Conservation (phyloP, 805 yeast genomes). For the Middelhovenomyces tepae region DNA sequence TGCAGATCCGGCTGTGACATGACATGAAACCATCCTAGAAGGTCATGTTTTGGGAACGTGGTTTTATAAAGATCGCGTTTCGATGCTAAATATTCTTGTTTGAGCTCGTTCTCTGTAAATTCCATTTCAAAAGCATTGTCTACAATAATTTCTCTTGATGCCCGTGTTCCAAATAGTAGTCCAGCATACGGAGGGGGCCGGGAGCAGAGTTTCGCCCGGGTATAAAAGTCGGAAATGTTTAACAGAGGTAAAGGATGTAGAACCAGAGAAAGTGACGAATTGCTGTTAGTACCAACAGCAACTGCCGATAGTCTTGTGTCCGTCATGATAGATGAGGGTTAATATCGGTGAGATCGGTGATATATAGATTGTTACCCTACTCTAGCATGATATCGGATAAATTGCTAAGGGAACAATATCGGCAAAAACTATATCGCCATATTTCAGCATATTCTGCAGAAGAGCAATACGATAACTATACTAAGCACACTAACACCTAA, state of each 20-base stretch:
- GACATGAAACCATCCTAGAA: conserved; percentile 28
- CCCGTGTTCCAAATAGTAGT: conserved; percentile 25
- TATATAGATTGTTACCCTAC: too few relatives aligned
- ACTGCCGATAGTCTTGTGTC: too few relatives aligned
- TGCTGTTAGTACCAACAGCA: too few relatives aligned
- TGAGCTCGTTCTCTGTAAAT: conserved; percentile 14
- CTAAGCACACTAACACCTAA: too few relatives aligned
- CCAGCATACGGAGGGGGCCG: conserved; percentile 19
- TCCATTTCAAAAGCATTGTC: conserved; percentile 27
- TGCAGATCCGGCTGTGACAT: conserved; percentile 2
- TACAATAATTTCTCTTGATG: conserved; percentile 21
- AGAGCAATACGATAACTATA: too few relatives aligned
- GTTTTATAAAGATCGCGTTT: conserved; percentile 22
- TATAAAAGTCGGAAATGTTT: conserved; percentile 28
- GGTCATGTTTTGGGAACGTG: conserved; percentile 24
- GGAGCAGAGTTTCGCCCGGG: conserved; percentile 17
- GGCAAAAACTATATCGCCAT: too few relatives aligned
- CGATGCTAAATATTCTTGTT: conserved; percentile 16
- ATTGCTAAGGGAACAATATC: too few relatives aligned
- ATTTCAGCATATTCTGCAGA: too few relatives aligned
- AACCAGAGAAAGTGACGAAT: too few relatives aligned
- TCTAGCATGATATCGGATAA: too few relatives aligned
- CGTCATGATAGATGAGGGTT: too few relatives aligned
- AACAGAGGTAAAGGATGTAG: conserved; percentile 29
- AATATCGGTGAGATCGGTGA: too few relatives aligned